These are phyloP conservation scores for Malbranchea cinnamomea DNA, from an alignment of 2,329 filamentous ascomycete species.

Conservation along the genomic window DNA sequence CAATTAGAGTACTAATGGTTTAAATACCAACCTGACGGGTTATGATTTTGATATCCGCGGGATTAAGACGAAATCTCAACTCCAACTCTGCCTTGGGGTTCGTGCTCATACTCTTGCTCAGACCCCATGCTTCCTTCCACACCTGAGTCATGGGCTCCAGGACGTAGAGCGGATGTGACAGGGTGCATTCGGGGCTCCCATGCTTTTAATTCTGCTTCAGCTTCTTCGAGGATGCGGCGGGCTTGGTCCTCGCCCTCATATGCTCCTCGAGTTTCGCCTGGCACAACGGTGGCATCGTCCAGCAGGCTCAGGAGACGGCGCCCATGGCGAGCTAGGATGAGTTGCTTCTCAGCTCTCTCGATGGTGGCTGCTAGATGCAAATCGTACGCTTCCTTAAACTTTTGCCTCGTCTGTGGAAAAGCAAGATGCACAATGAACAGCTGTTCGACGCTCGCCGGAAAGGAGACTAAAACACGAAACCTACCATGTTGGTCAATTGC, in stretches of 20 bases:
- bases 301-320: slow-evolving; percentile 70
- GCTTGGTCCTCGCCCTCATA: slow-evolving; percentile 55
- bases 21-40: no score
- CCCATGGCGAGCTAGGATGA: slow-evolving; percentile 82
- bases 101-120: no score
- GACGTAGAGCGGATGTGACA: slow-evolving; percentile 35
- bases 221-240: slow-evolving; percentile 78
- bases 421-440: neutral
- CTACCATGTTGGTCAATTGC: slow-evolving; percentile 82
- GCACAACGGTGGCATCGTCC: slow-evolving; percentile 79
- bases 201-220: slow-evolving; percentile 69
- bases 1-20: no score
- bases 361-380: slow-evolving; percentile 80
- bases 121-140: no score
- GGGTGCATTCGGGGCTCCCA: slow-evolving; percentile 50
- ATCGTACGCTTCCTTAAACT: slow-evolving; percentile 89
- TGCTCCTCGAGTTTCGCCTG: slow-evolving; percentile 58
- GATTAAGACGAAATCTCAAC: no score
- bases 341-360: slow-evolving; percentile 92
- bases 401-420: slow-evolving; percentile 61
- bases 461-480: slow-evolving; percentile 20
- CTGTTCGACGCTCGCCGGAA: neutral
- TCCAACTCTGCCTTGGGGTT: no score
- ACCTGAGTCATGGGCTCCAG: no score
- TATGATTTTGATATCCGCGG: no score